Evolutionary conservation across 208 protist species (phyloP).

Genomic region (Trypanosoma grayi): DNA sequence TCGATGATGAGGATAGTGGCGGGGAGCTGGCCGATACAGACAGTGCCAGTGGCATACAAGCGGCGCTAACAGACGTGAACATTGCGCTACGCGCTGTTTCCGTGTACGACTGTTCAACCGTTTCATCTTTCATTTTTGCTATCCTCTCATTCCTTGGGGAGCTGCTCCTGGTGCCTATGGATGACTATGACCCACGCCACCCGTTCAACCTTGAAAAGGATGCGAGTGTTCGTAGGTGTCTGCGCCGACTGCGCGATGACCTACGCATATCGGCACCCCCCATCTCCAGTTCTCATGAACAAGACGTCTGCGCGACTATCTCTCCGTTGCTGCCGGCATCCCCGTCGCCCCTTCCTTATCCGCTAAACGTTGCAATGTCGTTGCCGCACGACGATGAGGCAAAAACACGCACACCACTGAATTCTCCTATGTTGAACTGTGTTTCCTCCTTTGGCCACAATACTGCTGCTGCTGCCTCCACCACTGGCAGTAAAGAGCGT

Average conservation of each 20-base stretch:
- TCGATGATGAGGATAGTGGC: neutral
- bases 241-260: slow-evolving; percentile 31
- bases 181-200: slow-evolving; percentile 74
- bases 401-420: neutral
- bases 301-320: neutral
- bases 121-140: slow-evolving; percentile 63
- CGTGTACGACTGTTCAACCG: slow-evolving; percentile 49
- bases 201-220: slow-evolving; percentile 65
- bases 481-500: neutral
- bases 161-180: slow-evolving; percentile 67
- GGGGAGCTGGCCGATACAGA: neutral
- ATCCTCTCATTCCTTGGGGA: slow-evolving; percentile 65
- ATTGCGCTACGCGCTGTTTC: slow-evolving; percentile 39
- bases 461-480: slow-evolving; percentile 5
- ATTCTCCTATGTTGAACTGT: neutral
- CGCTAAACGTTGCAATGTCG: neutral
- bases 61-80: neutral
- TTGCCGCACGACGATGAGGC: neutral
- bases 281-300: neutral
- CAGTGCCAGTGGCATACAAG: neutral
- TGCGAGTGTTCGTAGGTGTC: slow-evolving; percentile 38
- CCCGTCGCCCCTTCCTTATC: neutral
- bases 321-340: neutral
- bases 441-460: neutral
- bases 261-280: slow-evolving; percentile 30